Percentiles rank a stretch among this genome's conserved stretches.
Conservation (phyloP, 352 stramenopile species). For the Globisporangium megalacanthum region DNA sequence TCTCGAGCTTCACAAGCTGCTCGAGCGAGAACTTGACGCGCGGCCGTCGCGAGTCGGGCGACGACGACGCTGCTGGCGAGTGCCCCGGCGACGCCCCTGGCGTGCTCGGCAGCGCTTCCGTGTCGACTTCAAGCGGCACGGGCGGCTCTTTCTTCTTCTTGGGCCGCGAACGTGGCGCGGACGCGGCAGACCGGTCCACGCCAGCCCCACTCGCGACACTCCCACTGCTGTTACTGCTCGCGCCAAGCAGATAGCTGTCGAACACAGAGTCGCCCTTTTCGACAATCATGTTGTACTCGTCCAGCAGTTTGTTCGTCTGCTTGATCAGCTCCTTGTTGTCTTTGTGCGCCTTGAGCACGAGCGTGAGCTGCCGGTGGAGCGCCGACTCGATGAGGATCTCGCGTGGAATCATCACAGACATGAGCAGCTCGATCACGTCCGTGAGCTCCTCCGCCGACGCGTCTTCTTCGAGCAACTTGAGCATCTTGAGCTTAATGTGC, state of each 20-base stretch:
- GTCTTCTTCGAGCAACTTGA: conserved; percentile 81
- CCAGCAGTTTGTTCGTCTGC: conserved; percentile 72
- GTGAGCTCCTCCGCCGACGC: conserved; percentile 70
- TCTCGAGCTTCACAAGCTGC: conserved; percentile 75
- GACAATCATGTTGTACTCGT: conserved; percentile 76
- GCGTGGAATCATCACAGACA: conserved; percentile 72
- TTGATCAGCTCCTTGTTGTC: conserved; percentile 85
- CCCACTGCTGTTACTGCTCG: neutral
- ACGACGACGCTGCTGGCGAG: conserved; percentile 48
- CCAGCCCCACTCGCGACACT: conserved; percentile 1
- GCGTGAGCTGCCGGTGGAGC: conserved; percentile 67
- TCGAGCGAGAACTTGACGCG: conserved; percentile 76
- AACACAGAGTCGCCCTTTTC: conserved; percentile 29
- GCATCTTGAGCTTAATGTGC: conserved; percentile 82
- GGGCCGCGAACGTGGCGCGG: conserved; percentile 23
- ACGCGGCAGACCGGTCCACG: conserved; percentile 15
- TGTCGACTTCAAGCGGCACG: conserved; percentile 48
- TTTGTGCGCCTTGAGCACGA: conserved; percentile 74
- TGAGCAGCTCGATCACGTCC: conserved; percentile 74
- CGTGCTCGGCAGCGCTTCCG: conserved; percentile 47
- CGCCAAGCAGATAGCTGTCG: conserved; percentile 10
- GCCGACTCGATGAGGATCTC: conserved; percentile 73
- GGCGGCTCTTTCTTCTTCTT: conserved; percentile 43
- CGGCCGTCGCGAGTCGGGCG: conserved; percentile 52
- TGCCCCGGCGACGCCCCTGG: conserved; percentile 39